Evolutionary conservation across 345 rosid species (phyloP).

Genomic region (Sonneratia alba): DNA sequence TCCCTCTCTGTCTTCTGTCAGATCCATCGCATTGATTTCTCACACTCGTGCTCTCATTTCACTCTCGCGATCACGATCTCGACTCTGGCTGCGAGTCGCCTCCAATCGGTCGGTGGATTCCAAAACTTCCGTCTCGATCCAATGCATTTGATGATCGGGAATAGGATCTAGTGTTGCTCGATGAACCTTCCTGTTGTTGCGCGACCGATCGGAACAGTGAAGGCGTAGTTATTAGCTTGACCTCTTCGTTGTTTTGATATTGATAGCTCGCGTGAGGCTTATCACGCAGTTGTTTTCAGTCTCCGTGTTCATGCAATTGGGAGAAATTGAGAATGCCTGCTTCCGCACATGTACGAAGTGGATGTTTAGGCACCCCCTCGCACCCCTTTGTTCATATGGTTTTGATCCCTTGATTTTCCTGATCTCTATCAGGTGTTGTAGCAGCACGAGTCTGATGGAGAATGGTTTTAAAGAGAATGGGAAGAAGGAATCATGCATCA

Average conservation of each 20-base stretch:
- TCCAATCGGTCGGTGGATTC: neutral
- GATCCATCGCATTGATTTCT: neutral
- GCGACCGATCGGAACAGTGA: neutral
- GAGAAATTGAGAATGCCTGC: neutral
- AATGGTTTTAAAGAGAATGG: constrained; percentile 10
- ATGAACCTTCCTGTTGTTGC: neutral
- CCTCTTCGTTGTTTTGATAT: too few relatives aligned
- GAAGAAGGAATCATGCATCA: neutral
- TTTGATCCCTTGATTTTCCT: neutral
- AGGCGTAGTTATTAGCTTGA: neutral
- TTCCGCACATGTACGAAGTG: neutral
- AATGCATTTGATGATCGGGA: neutral
- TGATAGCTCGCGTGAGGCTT: neutral
- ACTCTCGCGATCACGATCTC: neutral
- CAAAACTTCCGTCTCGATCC: neutral
- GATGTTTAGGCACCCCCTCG: neutral
- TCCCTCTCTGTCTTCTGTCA: neutral
- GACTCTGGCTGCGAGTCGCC: neutral
- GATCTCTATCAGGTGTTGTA: neutral
- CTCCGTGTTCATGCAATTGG: neutral
- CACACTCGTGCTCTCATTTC: neutral
- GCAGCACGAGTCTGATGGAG: constrained; percentile 2
- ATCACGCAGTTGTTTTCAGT: neutral
- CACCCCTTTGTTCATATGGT: neutral
- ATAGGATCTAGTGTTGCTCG: neutral